Base-by-base conservation (phyloP, 1,139 yeast species). In the Pichia sp. region DNA sequence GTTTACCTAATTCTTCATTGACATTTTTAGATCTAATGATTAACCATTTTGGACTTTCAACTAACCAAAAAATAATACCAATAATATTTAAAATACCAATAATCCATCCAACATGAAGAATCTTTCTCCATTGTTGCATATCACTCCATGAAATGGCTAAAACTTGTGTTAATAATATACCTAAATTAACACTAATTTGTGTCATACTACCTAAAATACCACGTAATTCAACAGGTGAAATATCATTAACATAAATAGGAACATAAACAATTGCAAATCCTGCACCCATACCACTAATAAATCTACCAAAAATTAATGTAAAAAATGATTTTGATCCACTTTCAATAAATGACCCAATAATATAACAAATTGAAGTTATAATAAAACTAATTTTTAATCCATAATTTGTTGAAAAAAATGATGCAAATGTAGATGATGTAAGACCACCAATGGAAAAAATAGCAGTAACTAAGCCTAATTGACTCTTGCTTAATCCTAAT, bases 31-130 rank as follows among this genome's bases (percentile, higher is more conserved):
- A 57, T 4, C 56, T 51, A 33, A 55, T 35, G 9, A 63, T 55
- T 30, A 87, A 68, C 97, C 97, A 90, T 61, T 82, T 76, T 3
- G 97, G 97, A 1, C 94, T 81, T 61, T 90, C 97, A 25, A 74
- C 77, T 29, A 60, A 35, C n/a, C 80, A 70, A 38, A 69, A 65
- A 2, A 71, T 54, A 30, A 74, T 65, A n/a, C 74, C 59, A 0
- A 73, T 45, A 4, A 80, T 66, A 55, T 82, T 78, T 5, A 66
- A 10, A 0, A 69, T 44, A 1, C 87, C 86, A 28, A 87, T 54
- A 0, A 71, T 51, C 1, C 76, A 70, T 0, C 89, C 96, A 41
- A 72, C 64, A 23, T 76, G 64, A 41, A 92, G 66, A 26, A 92
- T 70, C 47, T 63, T 66, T 53, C 97, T 71, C 97, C 97, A 92